These are phyloP conservation scores for Trebouxia gelatinosa DNA, from an alignment of 163 green algal species.

Conservation along the genomic window DNA sequence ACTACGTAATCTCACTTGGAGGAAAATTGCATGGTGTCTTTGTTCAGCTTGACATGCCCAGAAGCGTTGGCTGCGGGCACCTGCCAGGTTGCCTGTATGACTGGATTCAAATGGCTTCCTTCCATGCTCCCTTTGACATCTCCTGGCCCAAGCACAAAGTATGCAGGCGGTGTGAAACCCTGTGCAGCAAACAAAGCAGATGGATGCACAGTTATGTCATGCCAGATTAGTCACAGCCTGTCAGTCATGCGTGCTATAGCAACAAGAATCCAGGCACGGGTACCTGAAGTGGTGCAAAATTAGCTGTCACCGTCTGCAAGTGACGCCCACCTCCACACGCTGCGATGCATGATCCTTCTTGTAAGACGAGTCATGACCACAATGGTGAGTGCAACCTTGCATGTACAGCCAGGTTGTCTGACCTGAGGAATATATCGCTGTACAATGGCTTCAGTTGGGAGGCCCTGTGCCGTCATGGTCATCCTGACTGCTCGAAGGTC, in stretches of 20 bases:
- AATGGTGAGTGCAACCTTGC: no score
- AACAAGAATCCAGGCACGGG: no score
- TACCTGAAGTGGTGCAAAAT: no score
- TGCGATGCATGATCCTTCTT: no score
- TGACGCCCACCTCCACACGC: no score
- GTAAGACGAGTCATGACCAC: no score
- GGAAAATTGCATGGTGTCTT: constrained; percentile 22
- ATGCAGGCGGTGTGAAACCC: constrained; percentile 45
- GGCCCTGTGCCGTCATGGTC: constrained; percentile 46
- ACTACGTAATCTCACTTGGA: not conserved
- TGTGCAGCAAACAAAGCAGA: no score
- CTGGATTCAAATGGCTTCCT: constrained; percentile 73
- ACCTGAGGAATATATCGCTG: constrained; percentile 62
- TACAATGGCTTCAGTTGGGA: constrained; percentile 63
- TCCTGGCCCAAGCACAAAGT: constrained; percentile 52
- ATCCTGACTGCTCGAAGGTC: constrained; percentile 70
- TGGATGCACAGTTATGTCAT: no score
- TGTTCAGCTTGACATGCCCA: constrained; percentile 30
- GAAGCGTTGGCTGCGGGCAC: constrained; percentile 40
- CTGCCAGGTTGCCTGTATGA: constrained; percentile 45
- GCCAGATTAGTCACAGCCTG: no score
- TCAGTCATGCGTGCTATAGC: no score
- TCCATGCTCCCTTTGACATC: constrained; percentile 57
- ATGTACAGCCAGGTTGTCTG: no score
- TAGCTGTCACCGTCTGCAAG: no score